Percentiles rank a stretch among this genome's conserved stretches.
phyloP scores from a whole-genome alignment of 2,329 filamentous ascomycete genomes.

The Sphaerostilbella broomeana region DNA sequence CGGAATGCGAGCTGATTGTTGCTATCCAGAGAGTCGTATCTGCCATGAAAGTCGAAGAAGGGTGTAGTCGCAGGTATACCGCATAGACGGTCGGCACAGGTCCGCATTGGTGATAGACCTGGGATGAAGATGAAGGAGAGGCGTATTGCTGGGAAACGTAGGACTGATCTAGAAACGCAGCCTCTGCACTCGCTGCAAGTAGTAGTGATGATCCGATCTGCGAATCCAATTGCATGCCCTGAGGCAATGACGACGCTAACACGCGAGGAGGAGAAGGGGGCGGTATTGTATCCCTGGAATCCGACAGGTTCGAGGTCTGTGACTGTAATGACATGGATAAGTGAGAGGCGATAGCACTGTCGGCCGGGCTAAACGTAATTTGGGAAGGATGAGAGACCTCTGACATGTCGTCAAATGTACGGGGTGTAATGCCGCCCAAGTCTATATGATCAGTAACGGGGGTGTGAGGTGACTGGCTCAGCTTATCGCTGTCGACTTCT shows the following conservation, averaged over 20 bases:
- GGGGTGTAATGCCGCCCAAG: slow-evolving; percentile 16
- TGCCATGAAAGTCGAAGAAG: slow-evolving; percentile 50
- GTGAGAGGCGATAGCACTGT: slow-evolving; percentile 16
- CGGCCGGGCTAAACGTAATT: slow-evolving; percentile 19
- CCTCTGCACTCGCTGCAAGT: slow-evolving; percentile 32
- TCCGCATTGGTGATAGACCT: slow-evolving; percentile 20
- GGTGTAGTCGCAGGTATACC: slow-evolving; percentile 64
- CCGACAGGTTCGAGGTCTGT: slow-evolving; percentile 15
- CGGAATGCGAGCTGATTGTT: slow-evolving; percentile 50
- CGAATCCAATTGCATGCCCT: slow-evolving; percentile 25
- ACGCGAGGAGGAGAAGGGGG: slow-evolving; percentile 15
- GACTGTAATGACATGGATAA: slow-evolving; percentile 19
- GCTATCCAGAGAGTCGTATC: slow-evolving; percentile 57
- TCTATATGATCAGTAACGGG: slow-evolving; percentile 14
- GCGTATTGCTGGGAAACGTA: slow-evolving; percentile 26
- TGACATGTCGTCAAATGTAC: slow-evolving; percentile 20
- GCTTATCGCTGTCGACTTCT: slow-evolving; percentile 6
- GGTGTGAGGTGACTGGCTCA: slow-evolving; percentile 15
- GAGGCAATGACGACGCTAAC: slow-evolving; percentile 20
- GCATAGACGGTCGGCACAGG: slow-evolving; percentile 35
- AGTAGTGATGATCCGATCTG: slow-evolving; percentile 35
- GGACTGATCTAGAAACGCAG: slow-evolving; percentile 28
- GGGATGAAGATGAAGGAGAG: slow-evolving; percentile 17
- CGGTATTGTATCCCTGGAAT: slow-evolving; percentile 17
- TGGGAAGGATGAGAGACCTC: slow-evolving; percentile 20